Conservation (phyloP, 129 eudicot genomes). For the Tagetes erecta region DNA sequence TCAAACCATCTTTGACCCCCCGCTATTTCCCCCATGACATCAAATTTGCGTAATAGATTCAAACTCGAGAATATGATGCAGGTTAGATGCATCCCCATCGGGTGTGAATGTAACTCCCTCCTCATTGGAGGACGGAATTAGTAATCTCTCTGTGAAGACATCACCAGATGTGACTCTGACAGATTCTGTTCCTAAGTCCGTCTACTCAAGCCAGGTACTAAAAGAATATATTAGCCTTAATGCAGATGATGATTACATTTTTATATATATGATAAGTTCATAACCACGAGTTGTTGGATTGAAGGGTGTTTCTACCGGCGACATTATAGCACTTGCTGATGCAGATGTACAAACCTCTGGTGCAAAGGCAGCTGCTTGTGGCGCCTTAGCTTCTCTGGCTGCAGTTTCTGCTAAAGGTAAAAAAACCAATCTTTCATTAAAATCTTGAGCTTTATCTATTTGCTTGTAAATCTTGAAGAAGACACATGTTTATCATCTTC, state of each 20-base stretch:
- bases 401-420: constrained; percentile 73
- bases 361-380: constrained; percentile 94
- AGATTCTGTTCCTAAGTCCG: constrained; percentile 32
- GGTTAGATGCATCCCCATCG: constrained; percentile 77
- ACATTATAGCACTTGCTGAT: constrained; percentile 58
- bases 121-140: constrained; percentile 31
- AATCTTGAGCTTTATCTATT: not conserved
- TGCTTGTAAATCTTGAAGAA: constrained; percentile 18
- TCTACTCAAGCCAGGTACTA: constrained; percentile 51
- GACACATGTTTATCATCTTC: no score
- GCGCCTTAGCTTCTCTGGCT: constrained; percentile 72
- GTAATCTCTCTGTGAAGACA: constrained; percentile 28
- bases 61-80: constrained; percentile 22
- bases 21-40: not conserved
- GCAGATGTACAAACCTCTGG: constrained; percentile 72
- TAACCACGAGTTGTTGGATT: constrained; percentile 19
- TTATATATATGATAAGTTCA: no score
- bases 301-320: constrained; percentile 53
- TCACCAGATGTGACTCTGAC: constrained; percentile 34
- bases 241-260: constrained; percentile 15
- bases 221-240: constrained; percentile 6
- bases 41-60: not conserved
- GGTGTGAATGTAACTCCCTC: constrained; percentile 62
- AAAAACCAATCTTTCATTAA: not conserved
- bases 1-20: constrained; percentile 2